Base-by-base conservation (phyloP, 2,329 filamentous ascomycete genomes). In the Epicoccum nigrum region DNA sequence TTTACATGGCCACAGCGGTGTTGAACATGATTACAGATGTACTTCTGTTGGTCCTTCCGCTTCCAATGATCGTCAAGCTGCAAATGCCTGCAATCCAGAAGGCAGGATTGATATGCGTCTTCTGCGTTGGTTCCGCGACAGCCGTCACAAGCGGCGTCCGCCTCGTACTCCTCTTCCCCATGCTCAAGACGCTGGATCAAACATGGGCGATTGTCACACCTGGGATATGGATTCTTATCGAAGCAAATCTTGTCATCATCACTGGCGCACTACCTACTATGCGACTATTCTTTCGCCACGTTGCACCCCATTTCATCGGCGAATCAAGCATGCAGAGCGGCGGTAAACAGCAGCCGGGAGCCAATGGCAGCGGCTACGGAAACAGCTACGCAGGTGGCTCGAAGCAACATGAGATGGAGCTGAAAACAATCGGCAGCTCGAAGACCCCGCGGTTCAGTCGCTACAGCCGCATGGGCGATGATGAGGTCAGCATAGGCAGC, bases 191-290 rank as follows among this genome's bases (percentile, higher is more conserved):
- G 0, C 25, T 51, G 7, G 58, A 59, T 9, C 51, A 35, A 6
- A 53, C 58, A 3, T 61, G 58, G 58, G 53, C 51, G 3, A 51
- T 61, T n/a, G 54, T 54, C 2, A 52, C 48, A 32, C 52, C 55
- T 4, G 53, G 52, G 1, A 54, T 58, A 5, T 60, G 55, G 58
- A 53, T 56, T 6, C 63, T 74, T 33, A 63, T 76, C 21, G 75
- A 77, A 53, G 60, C 67, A 1, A 77, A 77, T 32, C 64, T 77
- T 0, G 67, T 77, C 33, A 68, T 77, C 17, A 71, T 75, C 12
- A 76, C 74, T 51, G 74, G 70, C 7, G 71, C 72, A 4, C 68
- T 76, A n/a, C 74, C 76, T 0, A 75, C 74, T 0, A 58, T 77
- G 11, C 70, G 71, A 13, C 71, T 73, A 8, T 76, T 76, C 65